Evolutionary conservation across 2,329 filamentous ascomycete species (phyloP).

Genomic region (Tolypocladium tundrense): DNA sequence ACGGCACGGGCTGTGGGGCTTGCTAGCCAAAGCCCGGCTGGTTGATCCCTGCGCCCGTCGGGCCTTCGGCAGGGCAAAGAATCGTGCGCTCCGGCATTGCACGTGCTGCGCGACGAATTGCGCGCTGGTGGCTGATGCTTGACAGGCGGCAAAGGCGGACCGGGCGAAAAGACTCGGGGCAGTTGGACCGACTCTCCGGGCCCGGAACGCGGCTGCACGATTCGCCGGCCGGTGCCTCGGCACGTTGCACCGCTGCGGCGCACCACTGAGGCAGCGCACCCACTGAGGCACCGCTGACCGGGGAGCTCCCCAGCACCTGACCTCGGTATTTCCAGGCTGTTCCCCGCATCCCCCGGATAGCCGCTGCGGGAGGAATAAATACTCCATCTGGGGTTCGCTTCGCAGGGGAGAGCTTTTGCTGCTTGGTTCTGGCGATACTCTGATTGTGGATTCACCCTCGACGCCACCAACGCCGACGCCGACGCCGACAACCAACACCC

Average conservation of each 20-base stretch:
- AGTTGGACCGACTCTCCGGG: neutral
- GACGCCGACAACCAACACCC: neutral
- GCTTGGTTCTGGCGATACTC: neutral
- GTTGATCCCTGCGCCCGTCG: too few species aligned
- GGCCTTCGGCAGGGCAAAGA: too few species aligned
- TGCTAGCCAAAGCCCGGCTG: too few species aligned
- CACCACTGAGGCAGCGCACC: too few species aligned
- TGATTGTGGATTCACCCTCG: neutral
- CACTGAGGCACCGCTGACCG: too few species aligned
- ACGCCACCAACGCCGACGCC: neutral
- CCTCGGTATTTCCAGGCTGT: slow-evolving; percentile 13
- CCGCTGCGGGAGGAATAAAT: neutral
- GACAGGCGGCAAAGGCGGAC: neutral
- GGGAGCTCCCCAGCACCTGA: neutral
- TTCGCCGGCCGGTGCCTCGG: neutral
- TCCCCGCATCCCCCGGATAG: neutral
- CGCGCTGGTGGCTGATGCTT: too few species aligned
- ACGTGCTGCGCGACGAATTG: too few species aligned
- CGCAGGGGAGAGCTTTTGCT: neutral
- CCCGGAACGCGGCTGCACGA: too few species aligned
- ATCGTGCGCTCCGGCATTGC: too few species aligned
- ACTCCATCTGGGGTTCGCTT: neutral
- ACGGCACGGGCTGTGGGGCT: too few species aligned
- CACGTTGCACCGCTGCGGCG: neutral
- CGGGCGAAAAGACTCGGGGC: neutral